Evolutionary conservation across 2,329 filamentous ascomycete genomes (phyloP).

Genomic region (Arachnomyces sp.): DNA sequence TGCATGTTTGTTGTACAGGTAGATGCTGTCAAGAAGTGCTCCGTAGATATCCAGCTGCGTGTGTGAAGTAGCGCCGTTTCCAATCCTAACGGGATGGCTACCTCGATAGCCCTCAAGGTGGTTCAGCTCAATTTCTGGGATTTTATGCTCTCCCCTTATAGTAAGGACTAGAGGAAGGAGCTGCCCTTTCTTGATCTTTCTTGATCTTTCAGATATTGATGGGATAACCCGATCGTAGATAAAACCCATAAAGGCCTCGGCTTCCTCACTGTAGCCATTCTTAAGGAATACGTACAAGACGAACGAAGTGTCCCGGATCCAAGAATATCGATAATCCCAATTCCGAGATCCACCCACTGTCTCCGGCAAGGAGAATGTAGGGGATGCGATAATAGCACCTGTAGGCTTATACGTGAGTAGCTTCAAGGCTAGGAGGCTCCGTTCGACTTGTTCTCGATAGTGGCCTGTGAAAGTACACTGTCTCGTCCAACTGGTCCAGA

Average conservation of each 20-base stretch:
- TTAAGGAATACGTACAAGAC: slow-evolving; percentile 68
- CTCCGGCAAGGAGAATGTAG: slow-evolving; percentile 70
- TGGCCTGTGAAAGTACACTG: slow-evolving; percentile 62
- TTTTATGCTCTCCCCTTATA: slow-evolving; percentile 64
- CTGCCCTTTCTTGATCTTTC: slow-evolving; percentile 44
- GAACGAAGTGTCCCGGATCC: slow-evolving; percentile 70
- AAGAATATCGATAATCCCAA: slow-evolving; percentile 52
- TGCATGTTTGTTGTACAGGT: slow-evolving; percentile 71
- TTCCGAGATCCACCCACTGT: slow-evolving; percentile 57
- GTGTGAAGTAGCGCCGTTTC: slow-evolving; percentile 68
- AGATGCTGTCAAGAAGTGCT: slow-evolving; percentile 68
- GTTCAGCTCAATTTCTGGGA: slow-evolving; percentile 59
- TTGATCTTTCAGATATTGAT: slow-evolving; percentile 45
- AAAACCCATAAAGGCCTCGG: slow-evolving; percentile 70
- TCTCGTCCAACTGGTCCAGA: slow-evolving; percentile 66
- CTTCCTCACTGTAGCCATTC: slow-evolving; percentile 66
- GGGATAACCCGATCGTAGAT: slow-evolving; percentile 59
- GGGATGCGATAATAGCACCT: slow-evolving; percentile 66
- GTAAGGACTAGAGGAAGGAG: slow-evolving; percentile 72
- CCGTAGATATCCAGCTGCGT: slow-evolving; percentile 74
- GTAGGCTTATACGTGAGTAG: slow-evolving; percentile 71
- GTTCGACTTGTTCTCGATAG: slow-evolving; percentile 62
- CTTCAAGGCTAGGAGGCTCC: slow-evolving; percentile 67
- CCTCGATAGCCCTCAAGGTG: slow-evolving; percentile 66
- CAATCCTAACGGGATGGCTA: slow-evolving; percentile 64